These are phyloP conservation scores for Alternaria triticimaculans DNA, from an alignment of 2,329 filamentous ascomycete genomes.

Conservation along the genomic window DNA sequence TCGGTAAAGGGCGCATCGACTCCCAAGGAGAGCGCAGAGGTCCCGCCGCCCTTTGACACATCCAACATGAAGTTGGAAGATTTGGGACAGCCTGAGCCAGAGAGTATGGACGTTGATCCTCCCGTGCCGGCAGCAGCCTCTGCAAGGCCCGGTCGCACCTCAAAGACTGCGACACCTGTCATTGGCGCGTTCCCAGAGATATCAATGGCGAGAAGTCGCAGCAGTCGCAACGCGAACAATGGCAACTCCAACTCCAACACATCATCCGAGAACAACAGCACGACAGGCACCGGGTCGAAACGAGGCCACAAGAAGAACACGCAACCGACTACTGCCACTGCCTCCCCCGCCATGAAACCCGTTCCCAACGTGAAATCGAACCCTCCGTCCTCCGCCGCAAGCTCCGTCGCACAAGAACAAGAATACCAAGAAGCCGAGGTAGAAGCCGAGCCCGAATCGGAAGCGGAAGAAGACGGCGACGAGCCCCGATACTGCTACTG, in stretches of 20 bases:
- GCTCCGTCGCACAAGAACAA: conserved; percentile 40
- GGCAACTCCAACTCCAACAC: conserved; percentile 44
- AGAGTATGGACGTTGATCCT: conserved; percentile 43
- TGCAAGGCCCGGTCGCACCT: conserved; percentile 50
- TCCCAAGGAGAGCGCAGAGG: conserved; percentile 40
- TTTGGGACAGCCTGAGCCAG: conserved; percentile 53
- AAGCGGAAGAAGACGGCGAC: conserved; percentile 49
- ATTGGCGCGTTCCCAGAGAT: conserved; percentile 52
- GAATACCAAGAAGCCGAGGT: conserved; percentile 40
- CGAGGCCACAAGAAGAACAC: conserved; percentile 47
- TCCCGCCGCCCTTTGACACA: conserved; percentile 55
- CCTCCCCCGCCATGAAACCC: conserved; percentile 39
- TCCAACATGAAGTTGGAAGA: conserved; percentile 59
- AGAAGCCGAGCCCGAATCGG: conserved; percentile 41
- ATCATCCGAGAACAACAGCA: conserved; percentile 51
- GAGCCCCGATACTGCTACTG: conserved; percentile 71
- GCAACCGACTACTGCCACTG: conserved; percentile 26
- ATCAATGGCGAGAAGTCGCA: conserved; percentile 52
- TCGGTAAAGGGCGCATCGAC: conserved; percentile 34
- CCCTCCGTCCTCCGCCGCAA: conserved; percentile 42
- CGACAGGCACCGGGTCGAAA: conserved; percentile 43
- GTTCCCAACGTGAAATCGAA: conserved; percentile 34
- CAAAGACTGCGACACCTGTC: conserved; percentile 58
- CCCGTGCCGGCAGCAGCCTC: conserved; percentile 37
- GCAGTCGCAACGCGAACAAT: conserved; percentile 51